phyloP scores from a whole-genome alignment of 495 filamentous ascomycete species.

The Neurospora intermedia region DNA sequence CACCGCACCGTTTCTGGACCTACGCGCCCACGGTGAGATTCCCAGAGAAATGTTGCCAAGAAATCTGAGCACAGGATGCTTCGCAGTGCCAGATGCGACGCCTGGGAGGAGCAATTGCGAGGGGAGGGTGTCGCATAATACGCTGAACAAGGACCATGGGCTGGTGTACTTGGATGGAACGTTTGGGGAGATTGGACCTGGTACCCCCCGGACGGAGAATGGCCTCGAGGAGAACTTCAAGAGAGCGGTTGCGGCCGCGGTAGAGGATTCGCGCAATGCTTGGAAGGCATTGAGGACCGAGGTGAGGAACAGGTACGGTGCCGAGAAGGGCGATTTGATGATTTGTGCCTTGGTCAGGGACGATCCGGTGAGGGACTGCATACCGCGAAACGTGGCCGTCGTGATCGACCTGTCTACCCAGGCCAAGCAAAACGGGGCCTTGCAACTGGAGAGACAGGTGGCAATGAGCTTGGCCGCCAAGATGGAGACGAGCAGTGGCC shows the following conservation, averaged over 20 bases:
- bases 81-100: conserved; percentile 11
- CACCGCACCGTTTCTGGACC: conserved; percentile 14
- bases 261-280: conserved; percentile 10
- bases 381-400: not conserved
- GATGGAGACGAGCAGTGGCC: not conserved
- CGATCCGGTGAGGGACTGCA: conserved; percentile 15
- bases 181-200: conserved; percentile 7
- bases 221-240: conserved; percentile 10
- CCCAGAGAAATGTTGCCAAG: conserved; percentile 9
- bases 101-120: conserved; percentile 11
- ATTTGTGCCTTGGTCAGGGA: conserved; percentile 19
- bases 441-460: not conserved
- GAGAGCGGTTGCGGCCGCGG: conserved; percentile 10
- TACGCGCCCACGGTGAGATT: conserved; percentile 11
- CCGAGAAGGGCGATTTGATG: conserved; percentile 13
- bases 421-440: not conserved
- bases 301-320: conserved; percentile 9
- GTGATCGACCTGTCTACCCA: not conserved
- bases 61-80: conserved; percentile 20
- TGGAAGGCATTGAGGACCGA: conserved; percentile 11
- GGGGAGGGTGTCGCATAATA: conserved; percentile 15
- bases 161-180: conserved; percentile 16
- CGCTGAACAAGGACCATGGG: conserved; percentile 17
- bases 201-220: conserved; percentile 9
- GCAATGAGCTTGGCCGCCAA: not conserved